Evolutionary conservation across 2,329 filamentous ascomycete genomes (phyloP), one percentile per base, ranked within the genome.

Genomic region (Trichoderma aggressivum): DNA sequence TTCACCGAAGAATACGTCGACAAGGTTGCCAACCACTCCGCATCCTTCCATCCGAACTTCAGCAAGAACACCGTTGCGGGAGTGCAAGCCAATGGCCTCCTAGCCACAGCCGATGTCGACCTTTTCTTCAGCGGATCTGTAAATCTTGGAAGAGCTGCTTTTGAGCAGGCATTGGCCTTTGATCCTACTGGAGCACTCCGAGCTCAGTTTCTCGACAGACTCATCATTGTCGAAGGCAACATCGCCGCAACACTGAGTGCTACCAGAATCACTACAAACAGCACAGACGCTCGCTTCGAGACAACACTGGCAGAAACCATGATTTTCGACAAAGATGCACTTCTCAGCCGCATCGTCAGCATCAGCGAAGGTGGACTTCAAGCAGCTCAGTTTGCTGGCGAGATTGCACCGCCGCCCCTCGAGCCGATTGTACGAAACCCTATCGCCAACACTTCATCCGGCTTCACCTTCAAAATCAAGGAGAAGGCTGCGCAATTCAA

Each of bases 171-270:
- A 12, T 24, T 67, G 26, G 24, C 50, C 7, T 43, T 43, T 16
- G 61, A 63, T 43, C 53, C 64, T 30, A 16, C 32, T 11, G 53
- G 53, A 18, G 50, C 24, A 16, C 7, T 58, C 14, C 55, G 53
- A 32, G 64, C 50, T 16, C 50, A 67, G 53, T 67, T 67, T 16
- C 64, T 67, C 16, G 53, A 67, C 16, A 39, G 64, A 30, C 24
- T 67, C 11, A 56, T 67, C 50, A 67, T 67, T 3, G 64, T 67
- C 7, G 64, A 67, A 18, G 64, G 64, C 7, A 58, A 67, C 24
- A 67, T 39, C 8, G 64, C 50, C 3, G 53, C 53, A 16, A 6
- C 21, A 21, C 34, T 67, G 24, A 67, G 64, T 21, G 53, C 50
- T 53, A 67, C 21, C 18, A 58, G 64, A 16, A 16, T 67, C n/a